Conservation (phyloP, 1,284 basidiomycete species). For the Anthracocystis panici-leucophaei region DNA sequence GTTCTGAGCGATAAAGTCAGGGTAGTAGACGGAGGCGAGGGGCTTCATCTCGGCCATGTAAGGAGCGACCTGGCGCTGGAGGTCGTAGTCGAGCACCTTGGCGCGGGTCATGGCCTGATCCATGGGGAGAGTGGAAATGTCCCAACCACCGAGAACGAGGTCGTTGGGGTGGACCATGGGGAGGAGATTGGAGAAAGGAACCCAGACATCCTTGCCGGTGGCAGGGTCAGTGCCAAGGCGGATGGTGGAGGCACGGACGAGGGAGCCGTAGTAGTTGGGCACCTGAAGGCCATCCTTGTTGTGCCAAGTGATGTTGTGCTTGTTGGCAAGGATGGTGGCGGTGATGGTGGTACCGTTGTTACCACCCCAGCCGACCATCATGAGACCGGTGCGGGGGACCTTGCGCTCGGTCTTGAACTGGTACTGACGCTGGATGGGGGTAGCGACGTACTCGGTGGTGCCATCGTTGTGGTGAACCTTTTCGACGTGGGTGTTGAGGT, state of each 20-base stretch:
- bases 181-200: conserved; percentile 91
- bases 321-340: conserved; percentile 95
- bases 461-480: conserved; percentile 60
- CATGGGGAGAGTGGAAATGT: conserved; percentile 86
- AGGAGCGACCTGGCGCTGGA: conserved; percentile 93
- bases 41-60: conserved; percentile 86
- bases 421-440: conserved; percentile 65
- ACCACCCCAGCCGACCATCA: conserved; percentile 96
- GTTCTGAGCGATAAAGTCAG: conserved; percentile 86
- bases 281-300: conserved; percentile 92
- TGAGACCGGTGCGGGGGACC: conserved; percentile 91
- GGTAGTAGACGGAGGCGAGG: conserved; percentile 88
- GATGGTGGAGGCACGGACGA: conserved; percentile 93
- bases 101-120: conserved; percentile 94
- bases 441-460: conserved; percentile 65
- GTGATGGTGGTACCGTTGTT: conserved; percentile 97
- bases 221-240: conserved; percentile 86
- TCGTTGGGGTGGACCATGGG: conserved; percentile 99
- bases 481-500: conserved; percentile 68
- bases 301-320: conserved; percentile 92
- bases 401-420: conserved; percentile 92
- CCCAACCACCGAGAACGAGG: conserved; percentile 96
- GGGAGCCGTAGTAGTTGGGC: conserved; percentile 83
- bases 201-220: conserved; percentile 90
- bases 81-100: conserved; percentile 93